Conservation (phyloP, 2,329 filamentous ascomycete species). For the Trichoderma oligosporum region DNA sequence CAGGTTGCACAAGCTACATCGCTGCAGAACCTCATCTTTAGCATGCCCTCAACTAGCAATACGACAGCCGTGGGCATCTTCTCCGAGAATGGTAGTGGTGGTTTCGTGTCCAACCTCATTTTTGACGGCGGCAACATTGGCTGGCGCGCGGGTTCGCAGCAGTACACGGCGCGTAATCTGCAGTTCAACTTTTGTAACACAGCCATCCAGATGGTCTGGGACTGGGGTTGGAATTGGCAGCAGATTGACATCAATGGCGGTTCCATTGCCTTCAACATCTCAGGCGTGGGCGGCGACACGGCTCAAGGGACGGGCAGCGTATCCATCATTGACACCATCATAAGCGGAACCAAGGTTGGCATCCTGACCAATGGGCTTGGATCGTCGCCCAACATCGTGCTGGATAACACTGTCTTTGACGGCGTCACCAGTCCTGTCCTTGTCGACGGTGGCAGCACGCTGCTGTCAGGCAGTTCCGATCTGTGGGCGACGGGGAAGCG, state of each 20-base stretch:
- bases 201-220: slow-evolving; percentile 56
- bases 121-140: slow-evolving; percentile 80
- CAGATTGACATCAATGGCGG: slow-evolving; percentile 83
- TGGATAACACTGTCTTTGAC: no score
- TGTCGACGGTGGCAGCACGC: no score
- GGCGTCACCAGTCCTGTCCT: no score
- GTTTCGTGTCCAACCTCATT: slow-evolving; percentile 75
- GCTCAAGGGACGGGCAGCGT: slow-evolving; percentile 69
- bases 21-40: slow-evolving; percentile 76
- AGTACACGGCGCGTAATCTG: slow-evolving; percentile 80
- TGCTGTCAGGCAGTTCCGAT: no score
- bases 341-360: slow-evolving; percentile 71
- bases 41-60: slow-evolving; percentile 54
- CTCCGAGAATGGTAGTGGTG: slow-evolving; percentile 80
- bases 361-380: no score
- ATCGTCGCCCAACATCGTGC: no score
- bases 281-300: background rate
- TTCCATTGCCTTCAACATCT: slow-evolving; percentile 36
- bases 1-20: slow-evolving; percentile 83
- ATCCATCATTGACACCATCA: slow-evolving; percentile 73
- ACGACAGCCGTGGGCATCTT: slow-evolving; percentile 55
- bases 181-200: slow-evolving; percentile 79
- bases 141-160: slow-evolving; percentile 77
- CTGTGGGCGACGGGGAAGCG: no score
- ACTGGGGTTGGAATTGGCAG: slow-evolving; percentile 38